phyloP scores from a whole-genome alignment of 148 eudicot genomes.

The Nyssa sinensis region DNA sequence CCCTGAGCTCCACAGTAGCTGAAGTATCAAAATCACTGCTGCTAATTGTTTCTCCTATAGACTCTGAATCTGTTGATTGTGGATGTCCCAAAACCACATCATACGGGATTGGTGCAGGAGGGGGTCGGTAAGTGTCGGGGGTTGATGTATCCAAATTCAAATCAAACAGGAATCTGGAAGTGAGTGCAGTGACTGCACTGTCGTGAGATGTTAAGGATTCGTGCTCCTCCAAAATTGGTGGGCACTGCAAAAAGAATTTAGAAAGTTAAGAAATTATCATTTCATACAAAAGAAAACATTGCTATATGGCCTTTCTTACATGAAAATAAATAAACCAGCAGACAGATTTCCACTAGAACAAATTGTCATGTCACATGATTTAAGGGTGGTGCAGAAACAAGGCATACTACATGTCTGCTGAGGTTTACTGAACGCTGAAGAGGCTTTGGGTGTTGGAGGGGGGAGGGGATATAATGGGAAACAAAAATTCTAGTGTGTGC shows the following conservation, averaged over 20 bases:
- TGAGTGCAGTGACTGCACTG: conserved; percentile 50
- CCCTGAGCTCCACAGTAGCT: conserved; percentile 27
- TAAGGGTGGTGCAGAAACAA: too few relatives aligned
- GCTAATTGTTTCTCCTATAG: conserved; percentile 25
- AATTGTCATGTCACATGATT: not conserved
- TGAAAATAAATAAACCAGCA: conserved; percentile 3
- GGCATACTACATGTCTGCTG: not conserved
- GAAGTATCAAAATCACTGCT: conserved; percentile 27
- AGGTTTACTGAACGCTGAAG: not conserved
- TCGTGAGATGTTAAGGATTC: conserved; percentile 56
- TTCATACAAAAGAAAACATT: not conserved
- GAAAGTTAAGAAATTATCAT: not conserved
- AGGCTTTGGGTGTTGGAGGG: too few relatives aligned
- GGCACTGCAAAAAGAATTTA: conserved; percentile 55
- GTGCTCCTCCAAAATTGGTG: conserved; percentile 68
- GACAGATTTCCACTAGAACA: not conserved
- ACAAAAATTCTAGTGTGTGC: not conserved
- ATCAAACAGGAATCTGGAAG: conserved; percentile 58
- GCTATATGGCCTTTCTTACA: not conserved
- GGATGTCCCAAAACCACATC: conserved; percentile 71
- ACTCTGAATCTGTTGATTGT: conserved; percentile 31
- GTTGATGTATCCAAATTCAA: conserved; percentile 71
- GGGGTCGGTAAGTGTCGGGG: conserved; percentile 79
- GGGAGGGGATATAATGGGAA: not conserved
- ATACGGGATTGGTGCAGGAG: conserved; percentile 87